Evolutionary conservation across 148 eudicot species (phyloP), one percentile per base, ranked within the genome.

Genomic region (Vaccinium darrowii): DNA sequence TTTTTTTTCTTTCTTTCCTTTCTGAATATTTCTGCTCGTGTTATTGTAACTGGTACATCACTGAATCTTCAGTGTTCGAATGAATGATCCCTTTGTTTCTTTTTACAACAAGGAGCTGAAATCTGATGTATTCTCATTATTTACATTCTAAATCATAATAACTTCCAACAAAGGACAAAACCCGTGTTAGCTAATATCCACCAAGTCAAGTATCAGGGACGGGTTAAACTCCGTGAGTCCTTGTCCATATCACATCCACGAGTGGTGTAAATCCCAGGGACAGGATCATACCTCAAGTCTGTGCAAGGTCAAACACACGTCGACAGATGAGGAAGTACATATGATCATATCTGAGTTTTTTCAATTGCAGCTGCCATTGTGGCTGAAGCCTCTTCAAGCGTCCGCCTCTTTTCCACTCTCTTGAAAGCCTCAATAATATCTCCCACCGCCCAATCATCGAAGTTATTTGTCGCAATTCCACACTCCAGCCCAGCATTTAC

Each of bases 311-410:
- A 30, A 58, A 47, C 23, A 7, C 11, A 12, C 5, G 15, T 23
- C 27, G 53, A 15, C 33, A 57, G 30, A 81, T 71, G 77, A 82
- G 51, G 77, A 75, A 49, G 71, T 75, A 39, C 72, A 49, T 10
- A 9, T 63, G 88, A 50, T 82, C 86, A 27, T 88, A 85, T 60
- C 99, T 92, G 18, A 90, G 92, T 13, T 84, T 87, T 88, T 86
- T 91, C 94, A 47, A 97, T 85, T 23, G 98, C 98, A 62, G 98
- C 94, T 86, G 91, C 83, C 92, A 97, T 92, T 19, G 93, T 89
- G 80, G 98, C 98, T 0, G 99, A 95, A 83, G 99, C 99, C 89
- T 96, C 99, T 85, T 96, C 99, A 21, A 96, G 96, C 23, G 97
- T 95, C 81, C 99, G 91, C 87, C 88, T 92, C 91, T 95, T 96